Evolutionary conservation across 257 asterid species (phyloP), one percentile per base, ranked within the genome.

Genomic region (Primulina tabacum): DNA sequence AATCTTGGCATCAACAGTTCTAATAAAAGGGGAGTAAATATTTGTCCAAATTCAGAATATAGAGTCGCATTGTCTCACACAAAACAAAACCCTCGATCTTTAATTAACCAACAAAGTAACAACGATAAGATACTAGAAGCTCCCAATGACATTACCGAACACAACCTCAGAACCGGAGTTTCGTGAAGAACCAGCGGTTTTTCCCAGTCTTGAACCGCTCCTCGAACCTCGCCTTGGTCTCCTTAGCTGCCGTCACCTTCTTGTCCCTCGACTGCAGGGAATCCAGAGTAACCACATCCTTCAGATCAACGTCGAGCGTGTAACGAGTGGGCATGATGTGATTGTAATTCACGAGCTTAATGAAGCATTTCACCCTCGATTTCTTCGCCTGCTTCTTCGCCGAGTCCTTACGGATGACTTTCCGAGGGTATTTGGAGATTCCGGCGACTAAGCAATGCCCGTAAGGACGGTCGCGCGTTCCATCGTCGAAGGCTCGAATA

Each of bases 351-450:
- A 81, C 85, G 17, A 81, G 18, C 63, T 81, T 78, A 62, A 81
- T 50, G 81, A 81, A 81, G 61, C 65, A 57, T 57, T 81, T 81
- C n/a, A 81, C 85, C 17, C 81, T 64, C 4, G 85, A 81, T 29
- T 81, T 81, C 79, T 81, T 81, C 40, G 85, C 81, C 77, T 78
- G 83, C 77, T 81, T 81, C 77, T 81, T 81, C 2, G 80, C 82
- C 0, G 85, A 81, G 64, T 81, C 85, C 79, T 81, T 81, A 6
- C 83, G 80, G 63, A 81, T 81, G 35, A 81, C 83, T 69, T 81
- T 81, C 69, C 81, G 52, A 4, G 83, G 85, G 63, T 81, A 81
- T 70, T 81, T 81, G 2, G 77, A 17, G 2, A 81, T 30, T 11
- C 85, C 85, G 34, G 81, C 85, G 24, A 81, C 83, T 20, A 81